Base-by-base conservation (phyloP, 176 grass and related monocot genomes). In the Oryza rufipogon region DNA sequence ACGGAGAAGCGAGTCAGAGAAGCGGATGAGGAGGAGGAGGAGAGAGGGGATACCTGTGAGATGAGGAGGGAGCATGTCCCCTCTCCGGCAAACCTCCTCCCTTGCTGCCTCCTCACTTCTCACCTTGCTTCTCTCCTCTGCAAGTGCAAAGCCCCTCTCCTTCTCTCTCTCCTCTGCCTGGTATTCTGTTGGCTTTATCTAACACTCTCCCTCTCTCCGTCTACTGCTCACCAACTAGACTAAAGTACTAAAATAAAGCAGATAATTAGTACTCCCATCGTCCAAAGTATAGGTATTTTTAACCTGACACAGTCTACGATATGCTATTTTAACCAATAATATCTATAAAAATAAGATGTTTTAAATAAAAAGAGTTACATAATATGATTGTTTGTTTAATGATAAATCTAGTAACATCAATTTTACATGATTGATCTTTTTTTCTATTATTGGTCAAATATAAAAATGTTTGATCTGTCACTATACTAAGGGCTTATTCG, bases 41-140 rank as follows among this genome's bases (percentile, higher is more conserved):
- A 68, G 7, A 41, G 23, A 15, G 68, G 33, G 17, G 68, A 68
- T 78, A 91, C 85, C 86, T 81, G 85, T 77, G 78, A 73, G 78
- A 88, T 83, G 79, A 74, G 82, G 73, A 84, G 90, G 90, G 90
- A 79, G 90, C 86, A 91, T 91, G 90, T 88, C 80, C 86, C 90
- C 90, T 56, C 82, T 85, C 72, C 78, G 41, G 81, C 71, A 85
- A 84, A 58, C 77, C 89, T 74, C 85, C 80, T 72, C 75, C 75
- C 64, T 79, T 75, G 20, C 20, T 63, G 58, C 58, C 58, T 63
- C 58, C 58, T 63, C 58, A 10, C 20, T 23, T 63, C 58, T 63
- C 58, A 63, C 58, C 58, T 58, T 23, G 58, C 58, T 88, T 73
- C 67, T 39, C 79, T 68, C 74, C 25, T 52, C 60, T 64, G 66